Evolutionary conservation across 148 eudicot genomes (phyloP), one percentile per base, ranked within the genome.

Genomic region (Chenopodium berlandieri): DNA sequence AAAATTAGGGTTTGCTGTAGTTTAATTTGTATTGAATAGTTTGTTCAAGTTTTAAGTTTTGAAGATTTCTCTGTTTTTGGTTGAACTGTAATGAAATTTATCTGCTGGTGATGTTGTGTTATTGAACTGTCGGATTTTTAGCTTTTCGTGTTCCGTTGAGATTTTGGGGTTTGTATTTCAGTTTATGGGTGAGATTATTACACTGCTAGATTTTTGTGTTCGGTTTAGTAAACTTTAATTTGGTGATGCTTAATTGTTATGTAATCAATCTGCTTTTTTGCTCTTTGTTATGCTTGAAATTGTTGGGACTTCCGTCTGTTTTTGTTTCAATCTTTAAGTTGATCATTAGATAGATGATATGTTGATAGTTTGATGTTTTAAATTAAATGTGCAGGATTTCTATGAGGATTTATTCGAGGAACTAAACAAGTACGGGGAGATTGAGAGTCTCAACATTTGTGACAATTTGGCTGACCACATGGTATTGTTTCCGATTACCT

Each of bases 381-480:
- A 44, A 27, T 20, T 31, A 14, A 56, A 17, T 27, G 10, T 87
- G 83, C 90, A 93, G 98, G 98, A 95, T 86, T 95, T 95, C 78
- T 95, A 95, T 68, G 98, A 95, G 83, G 98, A 95, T 88, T 79
- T 95, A 56, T 95, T 95, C 80, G 92, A 91, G 84, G 98, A 95
- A 84, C 90, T 95, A 71, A 90, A 91, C 90, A 95, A 95, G 81
- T 93, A 93, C 82, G 98, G 98, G 25, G 97, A 93, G 84, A 86
- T 95, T 79, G 94, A 95, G 86, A 89, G 90, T 86, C 87, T 95
- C 72, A 95, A 95, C 75, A 91, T 95, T 31, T 95, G 98, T 86
- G 98, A 95, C 84, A 95, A 95, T 86, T 84, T 95, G 86, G 95
- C 97, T 81, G 98, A 95, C 81, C 98, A 93, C 85, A 95, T 95